A percentile compares a stretch with the other conserved stretches of the same genome.
These are phyloP conservation scores for Alternaria solani DNA, from an alignment of 2,329 filamentous ascomycete species.

Conservation along the genomic window DNA sequence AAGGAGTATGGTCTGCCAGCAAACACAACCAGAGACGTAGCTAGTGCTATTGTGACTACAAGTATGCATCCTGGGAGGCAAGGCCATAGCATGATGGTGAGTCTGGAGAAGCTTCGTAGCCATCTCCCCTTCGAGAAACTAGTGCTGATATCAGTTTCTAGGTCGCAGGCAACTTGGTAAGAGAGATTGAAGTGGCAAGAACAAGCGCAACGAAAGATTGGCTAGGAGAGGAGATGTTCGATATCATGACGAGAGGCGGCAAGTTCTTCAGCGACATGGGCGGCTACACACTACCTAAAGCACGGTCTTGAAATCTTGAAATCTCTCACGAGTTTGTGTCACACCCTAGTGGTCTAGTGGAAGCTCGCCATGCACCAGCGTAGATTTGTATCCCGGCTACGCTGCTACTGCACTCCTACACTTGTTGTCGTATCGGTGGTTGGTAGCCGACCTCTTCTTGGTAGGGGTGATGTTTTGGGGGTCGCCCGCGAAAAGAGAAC, in stretches of 20 bases:
- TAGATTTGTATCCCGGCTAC: too few relatives aligned
- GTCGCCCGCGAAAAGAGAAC: too few relatives aligned
- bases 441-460: neutral
- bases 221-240: slow-evolving; percentile 46
- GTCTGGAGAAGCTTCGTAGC: slow-evolving; percentile 10
- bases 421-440: too few relatives aligned
- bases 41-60: slow-evolving; percentile 52
- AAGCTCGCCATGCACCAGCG: neutral
- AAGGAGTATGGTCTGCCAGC: slow-evolving; percentile 50
- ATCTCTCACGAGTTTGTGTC: neutral
- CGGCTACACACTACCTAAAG: slow-evolving; percentile 47
- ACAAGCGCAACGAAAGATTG: slow-evolving; percentile 38
- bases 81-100: slow-evolving; percentile 44
- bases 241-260: slow-evolving; percentile 43
- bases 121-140: neutral
- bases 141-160: slow-evolving; percentile 10
- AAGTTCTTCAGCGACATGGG: slow-evolving; percentile 48
- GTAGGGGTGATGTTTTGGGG: too few relatives aligned
- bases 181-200: slow-evolving; percentile 43
- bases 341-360: neutral
- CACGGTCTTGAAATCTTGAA: slow-evolving; percentile 21
- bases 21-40: slow-evolving; percentile 56
- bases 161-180: slow-evolving; percentile 40
- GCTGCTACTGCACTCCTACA: too few relatives aligned
- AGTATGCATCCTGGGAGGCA: slow-evolving; percentile 42